These are phyloP conservation scores for Parastagonospora avenae DNA, from an alignment of 2,329 filamentous ascomycete species.

Conservation along the genomic window DNA sequence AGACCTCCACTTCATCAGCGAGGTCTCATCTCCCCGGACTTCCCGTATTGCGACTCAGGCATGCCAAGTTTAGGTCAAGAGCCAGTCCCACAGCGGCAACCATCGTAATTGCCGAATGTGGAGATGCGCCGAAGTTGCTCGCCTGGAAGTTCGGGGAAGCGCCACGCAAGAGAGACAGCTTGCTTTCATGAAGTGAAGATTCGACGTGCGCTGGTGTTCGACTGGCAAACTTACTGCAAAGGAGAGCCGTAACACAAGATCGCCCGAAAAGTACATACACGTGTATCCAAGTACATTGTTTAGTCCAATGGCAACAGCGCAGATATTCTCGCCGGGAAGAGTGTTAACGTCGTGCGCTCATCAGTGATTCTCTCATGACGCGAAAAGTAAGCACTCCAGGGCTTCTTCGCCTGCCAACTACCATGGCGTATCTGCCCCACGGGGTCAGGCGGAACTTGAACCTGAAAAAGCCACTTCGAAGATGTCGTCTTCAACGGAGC, in stretches of 20 bases:
- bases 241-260: too few relatives aligned
- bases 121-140: constrained; percentile 11
- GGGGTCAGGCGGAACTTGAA: constrained; percentile 27
- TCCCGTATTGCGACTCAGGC: constrained; percentile 16
- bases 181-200: constrained; percentile 18
- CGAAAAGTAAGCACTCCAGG: constrained; percentile 10
- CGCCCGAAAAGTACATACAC: too few relatives aligned
- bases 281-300: too few relatives aligned
- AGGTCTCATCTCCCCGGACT: constrained; percentile 15
- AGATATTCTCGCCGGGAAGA: constrained; percentile 17
- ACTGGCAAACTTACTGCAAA: too few relatives aligned
- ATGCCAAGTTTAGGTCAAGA: constrained; percentile 21
- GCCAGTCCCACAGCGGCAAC: constrained; percentile 23
- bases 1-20: constrained; percentile 14
- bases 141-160: background rate
- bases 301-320: constrained; percentile 11
- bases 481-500: constrained; percentile 16
- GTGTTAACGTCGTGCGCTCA: constrained; percentile 12
- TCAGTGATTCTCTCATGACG: constrained; percentile 4
- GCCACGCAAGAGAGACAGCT: constrained; percentile 12
- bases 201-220: constrained; percentile 11
- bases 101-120: constrained; percentile 22
- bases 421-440: constrained; percentile 25
- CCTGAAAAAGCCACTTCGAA: constrained; percentile 16
- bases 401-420: constrained; percentile 24